Evolutionary conservation across 1,284 basidiomycete genomes (phyloP), one percentile per base, ranked within the genome.

Genomic region (Paramarasmius palmivorus): DNA sequence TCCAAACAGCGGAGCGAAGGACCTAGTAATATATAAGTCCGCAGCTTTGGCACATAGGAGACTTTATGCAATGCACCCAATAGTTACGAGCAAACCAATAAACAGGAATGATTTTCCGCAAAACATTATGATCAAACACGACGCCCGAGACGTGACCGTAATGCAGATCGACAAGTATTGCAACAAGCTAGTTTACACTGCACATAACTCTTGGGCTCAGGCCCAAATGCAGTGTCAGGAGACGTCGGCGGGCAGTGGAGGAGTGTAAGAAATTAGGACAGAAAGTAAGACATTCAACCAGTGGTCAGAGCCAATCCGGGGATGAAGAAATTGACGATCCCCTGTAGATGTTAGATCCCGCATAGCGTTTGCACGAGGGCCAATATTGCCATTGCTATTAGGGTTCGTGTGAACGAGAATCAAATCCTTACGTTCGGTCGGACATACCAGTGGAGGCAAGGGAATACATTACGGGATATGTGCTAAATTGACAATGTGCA

Each of bases 251-350:
- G 57, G 50, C 45, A 63, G 45, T 10, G 41, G 63, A 29, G 8
- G 56, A 1, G 62, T 61, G 2, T 45, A 8, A 29, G 48, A 40
- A 17, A 68, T 63, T 37, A 65, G 47, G 9, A 47, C 34, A 1
- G 65, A 65, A 15, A 62, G 53, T n/a, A 63, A 40, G 19, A 64
- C 54, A 38, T 67, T 68, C 52, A 67, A 49, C 1, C 48, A 15
- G 61, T 55, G 7, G 66, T 57, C 10, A 68, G 54, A 1, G 61
- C 32, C 20, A 62, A 53, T 59, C 65, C 67, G 1, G 65, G 65
- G 6, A 62, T 44, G 6, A 50, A 59, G 39, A 63, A 64, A 22
- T 59, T 59, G 9, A 62, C 56, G 3, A 61, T 50, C 14, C 29
- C 53, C 10, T 37, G 49, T 63, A 62, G 15, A 66, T 47, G 34